Evolutionary conservation across 371 early-diverging fungal species (phyloP), one percentile per base, ranked within the genome.

Genomic region (Mortierella sp.): DNA sequence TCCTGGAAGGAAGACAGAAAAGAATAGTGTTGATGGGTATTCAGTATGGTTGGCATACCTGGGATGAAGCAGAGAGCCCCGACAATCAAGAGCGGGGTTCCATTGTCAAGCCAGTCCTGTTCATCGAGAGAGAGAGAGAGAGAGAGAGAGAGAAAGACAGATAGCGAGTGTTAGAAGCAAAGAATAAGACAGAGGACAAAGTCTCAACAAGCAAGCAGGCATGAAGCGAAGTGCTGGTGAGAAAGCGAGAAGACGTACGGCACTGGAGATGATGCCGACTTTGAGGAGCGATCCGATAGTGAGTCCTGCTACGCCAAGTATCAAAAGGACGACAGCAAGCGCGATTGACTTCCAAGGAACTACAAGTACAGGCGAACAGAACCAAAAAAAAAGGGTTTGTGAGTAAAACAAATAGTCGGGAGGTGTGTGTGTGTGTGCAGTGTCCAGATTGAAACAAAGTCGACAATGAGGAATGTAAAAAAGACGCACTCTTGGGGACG

Each of bases 291-390:
- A 91, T 73, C 94, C 94, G 28, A 93, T 70, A 0, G 91, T 89
- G 79, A 94, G 89, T 5, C 92, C 88, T 24, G 83, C 84, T 48
- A 90, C 86, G 31, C 94, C 93, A 11, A 90, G 45, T 11, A 89
- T 34, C 65, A 94, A 89, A 3, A 94, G 81, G 45, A 90, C 65
- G 34, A 83, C 71, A 6, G 94, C 93, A n/a, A 94, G 80, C 16
- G 85, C 79, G 73, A 94, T 94, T 7, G 94, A 93, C 65, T 90
- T 94, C 93, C 93, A 93, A 71, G 94, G 94, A 82, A 92, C 93
- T 92, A 74, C 10, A 68, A 13, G 52, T 48, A 31, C 16, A 16
- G 38, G 9, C 4, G 24, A 76, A 76, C 0, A 21, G 34, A 31
- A 34, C 50, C 9, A 58, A 47, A 72, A 74, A 10, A 50, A 26